Evolutionary conservation across 1,284 basidiomycete genomes (phyloP).

Genomic region (Golubevia pallescens): DNA sequence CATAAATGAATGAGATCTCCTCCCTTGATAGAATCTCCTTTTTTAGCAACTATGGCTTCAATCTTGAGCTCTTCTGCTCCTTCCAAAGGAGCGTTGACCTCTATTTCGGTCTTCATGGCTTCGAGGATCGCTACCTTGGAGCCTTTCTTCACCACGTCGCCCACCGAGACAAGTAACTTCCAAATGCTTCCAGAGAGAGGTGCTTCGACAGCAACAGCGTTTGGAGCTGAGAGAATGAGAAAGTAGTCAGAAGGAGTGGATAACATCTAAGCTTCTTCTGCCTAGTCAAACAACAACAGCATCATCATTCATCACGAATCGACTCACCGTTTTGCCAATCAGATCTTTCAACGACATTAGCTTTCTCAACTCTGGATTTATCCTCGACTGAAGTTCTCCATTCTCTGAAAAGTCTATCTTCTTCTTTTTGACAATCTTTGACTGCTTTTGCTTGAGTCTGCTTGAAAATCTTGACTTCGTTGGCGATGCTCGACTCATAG

Average conservation of each 20-base stretch:
- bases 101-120: slow-evolving; percentile 45
- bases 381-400: slow-evolving; percentile 6
- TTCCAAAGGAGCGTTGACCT: too few relatives aligned
- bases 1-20: too few relatives aligned
- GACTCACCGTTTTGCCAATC: too few relatives aligned
- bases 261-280: too few relatives aligned
- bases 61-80: too few relatives aligned
- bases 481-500: slow-evolving; percentile 12
- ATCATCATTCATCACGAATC: too few relatives aligned
- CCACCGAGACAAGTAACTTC: slow-evolving; percentile 16
- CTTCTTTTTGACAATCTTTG: slow-evolving; percentile 14
- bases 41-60: too few relatives aligned
- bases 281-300: too few relatives aligned
- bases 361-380: too few relatives aligned
- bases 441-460: slow-evolving; percentile 14
- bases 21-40: too few relatives aligned
- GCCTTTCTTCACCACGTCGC: slow-evolving; percentile 6
- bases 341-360: too few relatives aligned
- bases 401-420: slow-evolving; percentile 16
- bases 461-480: slow-evolving; percentile 13
- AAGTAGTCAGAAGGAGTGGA: too few relatives aligned
- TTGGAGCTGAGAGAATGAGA: neutral
- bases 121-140: slow-evolving; percentile 29
- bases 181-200: slow-evolving; percentile 18
- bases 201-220: slow-evolving; percentile 16